Base-by-base conservation (phyloP, 2,329 filamentous ascomycete genomes). In the Cladosporium sp. region DNA sequence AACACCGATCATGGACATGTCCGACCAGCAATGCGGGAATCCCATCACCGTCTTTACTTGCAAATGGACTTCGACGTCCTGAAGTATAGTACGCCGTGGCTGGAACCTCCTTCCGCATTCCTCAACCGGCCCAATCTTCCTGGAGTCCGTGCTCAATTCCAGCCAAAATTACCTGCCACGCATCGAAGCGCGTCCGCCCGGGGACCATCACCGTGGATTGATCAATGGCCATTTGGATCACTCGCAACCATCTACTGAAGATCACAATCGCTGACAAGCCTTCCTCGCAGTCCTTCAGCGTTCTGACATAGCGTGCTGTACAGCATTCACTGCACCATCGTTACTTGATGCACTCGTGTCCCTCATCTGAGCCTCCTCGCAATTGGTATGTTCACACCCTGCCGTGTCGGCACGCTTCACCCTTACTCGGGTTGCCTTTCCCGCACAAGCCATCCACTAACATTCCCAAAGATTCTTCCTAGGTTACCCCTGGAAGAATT, bases 391-490 rank as follows among this genome's bases (percentile, higher is more conserved):
- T 52, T 19, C 10, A 33, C 22, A 28, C 22, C 22, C 22, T 28
- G 22, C 22, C 22, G 22, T 28, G 53, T 53, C 19, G 56, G 50
- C 51, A 49, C 33, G 14, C 63, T 65, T 18, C 28, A 49, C 65
- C 66, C 63, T 68, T 67, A 65, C 67, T 66, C 66, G 38, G 53
- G 52, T 51, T 56, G 62, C 62, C 58, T 54, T 54, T 50, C 52
- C 53, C 61, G 59, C 61, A 55, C 38, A 57, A 62, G 64, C 66
- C 61, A 61, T 63, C 35, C 66, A 66, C 63, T 67, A 64, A 68
- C 70, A 74, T 74, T 74, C 65, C 69, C 11, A 66, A 66, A 71
- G 63, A 66, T 63, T 64, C 58, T 69, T 61, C 67, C 69, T 69
- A 66, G 64, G 66, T 32, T 38, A 64, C 61, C 59, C 66, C 66